phyloP scores from a whole-genome alignment of 2,329 filamentous ascomycete species.

The Chrysoporthe austroafricana region DNA sequence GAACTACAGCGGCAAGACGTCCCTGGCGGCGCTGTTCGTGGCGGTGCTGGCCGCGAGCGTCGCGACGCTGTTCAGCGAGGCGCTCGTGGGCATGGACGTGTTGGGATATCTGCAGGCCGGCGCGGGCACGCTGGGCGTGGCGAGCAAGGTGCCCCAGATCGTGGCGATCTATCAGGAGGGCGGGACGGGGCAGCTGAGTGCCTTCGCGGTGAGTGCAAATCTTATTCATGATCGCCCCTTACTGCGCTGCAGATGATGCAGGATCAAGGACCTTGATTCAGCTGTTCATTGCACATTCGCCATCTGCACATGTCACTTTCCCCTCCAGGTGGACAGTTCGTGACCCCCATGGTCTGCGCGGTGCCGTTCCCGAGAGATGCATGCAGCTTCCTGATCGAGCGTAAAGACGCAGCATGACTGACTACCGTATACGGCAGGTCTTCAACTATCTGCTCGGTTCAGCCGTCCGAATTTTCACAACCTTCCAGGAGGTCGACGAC shows the following conservation, averaged over 20 bases:
- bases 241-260: background rate
- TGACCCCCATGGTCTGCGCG: background rate
- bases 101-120: conserved; percentile 81
- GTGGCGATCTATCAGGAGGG: conserved; percentile 81
- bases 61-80: conserved; percentile 70
- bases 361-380: conserved; percentile 4
- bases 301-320: conserved; percentile 17
- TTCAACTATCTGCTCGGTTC: conserved; percentile 97
- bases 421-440: conserved; percentile 62
- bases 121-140: conserved; percentile 80
- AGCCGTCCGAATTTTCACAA: conserved; percentile 94
- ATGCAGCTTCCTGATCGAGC: conserved; percentile 15
- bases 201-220: conserved; percentile 77
- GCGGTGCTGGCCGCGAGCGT: conserved; percentile 72
- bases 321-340: conserved; percentile 2
- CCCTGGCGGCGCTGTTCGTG: conserved; percentile 75
- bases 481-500: conserved; percentile 95
- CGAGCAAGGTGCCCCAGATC: conserved; percentile 95
- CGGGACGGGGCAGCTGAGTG: conserved; percentile 91
- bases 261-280: background rate
- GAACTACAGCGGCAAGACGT: conserved; percentile 73
- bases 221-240: background rate
- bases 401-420: conserved; percentile 14
- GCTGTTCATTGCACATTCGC: background rate
- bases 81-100: conserved; percentile 66